These are phyloP conservation scores for Aspergillus glaucus DNA, from an alignment of 2,329 filamentous ascomycete genomes.

Conservation along the genomic window DNA sequence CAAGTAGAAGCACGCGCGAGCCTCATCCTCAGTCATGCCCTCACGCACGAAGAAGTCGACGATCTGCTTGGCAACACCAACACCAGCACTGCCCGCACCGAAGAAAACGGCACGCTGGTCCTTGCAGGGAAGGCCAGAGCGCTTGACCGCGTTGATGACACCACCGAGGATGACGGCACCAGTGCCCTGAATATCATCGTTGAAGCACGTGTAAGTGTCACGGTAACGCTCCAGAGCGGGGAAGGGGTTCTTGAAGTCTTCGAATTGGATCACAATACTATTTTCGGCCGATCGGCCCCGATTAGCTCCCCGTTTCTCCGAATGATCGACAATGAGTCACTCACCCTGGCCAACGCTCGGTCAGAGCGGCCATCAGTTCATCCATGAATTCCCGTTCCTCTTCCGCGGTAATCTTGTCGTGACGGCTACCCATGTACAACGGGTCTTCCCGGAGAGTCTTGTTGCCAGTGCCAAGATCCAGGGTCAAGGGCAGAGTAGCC, in stretches of 20 bases:
- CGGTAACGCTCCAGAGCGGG: constrained; percentile 86
- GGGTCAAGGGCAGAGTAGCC: constrained; percentile 55
- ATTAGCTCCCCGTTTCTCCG: constrained; percentile 16
- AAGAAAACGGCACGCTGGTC: constrained; percentile 95
- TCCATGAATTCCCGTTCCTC: constrained; percentile 91
- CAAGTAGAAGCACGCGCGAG: constrained; percentile 89
- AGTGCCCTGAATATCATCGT: constrained; percentile 96
- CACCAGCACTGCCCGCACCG: constrained; percentile 89
- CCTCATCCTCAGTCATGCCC: constrained; percentile 80
- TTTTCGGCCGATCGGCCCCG: constrained; percentile 1
- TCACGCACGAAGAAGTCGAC: constrained; percentile 94
- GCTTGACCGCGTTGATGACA: constrained; percentile 69
- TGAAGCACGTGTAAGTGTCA: constrained; percentile 88
- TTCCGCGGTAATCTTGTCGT: constrained; percentile 68
- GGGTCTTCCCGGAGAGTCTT: constrained; percentile 64
- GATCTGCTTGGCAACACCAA: constrained; percentile 95
- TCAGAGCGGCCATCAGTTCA: constrained; percentile 89
- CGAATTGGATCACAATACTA: constrained; percentile 79
- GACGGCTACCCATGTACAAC: constrained; percentile 85
- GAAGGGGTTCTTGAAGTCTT: constrained; percentile 98
- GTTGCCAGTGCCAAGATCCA: constrained; percentile 60
- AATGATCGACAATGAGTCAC: constrained; percentile 44
- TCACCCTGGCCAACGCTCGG: constrained; percentile 65
- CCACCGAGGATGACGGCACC: constrained; percentile 90
- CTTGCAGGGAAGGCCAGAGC: constrained; percentile 75